Percentiles rank a stretch among this genome's conserved stretches.
Conservation (phyloP, 208 protist genomes). For the Herpetomonas tarakana region DNA sequence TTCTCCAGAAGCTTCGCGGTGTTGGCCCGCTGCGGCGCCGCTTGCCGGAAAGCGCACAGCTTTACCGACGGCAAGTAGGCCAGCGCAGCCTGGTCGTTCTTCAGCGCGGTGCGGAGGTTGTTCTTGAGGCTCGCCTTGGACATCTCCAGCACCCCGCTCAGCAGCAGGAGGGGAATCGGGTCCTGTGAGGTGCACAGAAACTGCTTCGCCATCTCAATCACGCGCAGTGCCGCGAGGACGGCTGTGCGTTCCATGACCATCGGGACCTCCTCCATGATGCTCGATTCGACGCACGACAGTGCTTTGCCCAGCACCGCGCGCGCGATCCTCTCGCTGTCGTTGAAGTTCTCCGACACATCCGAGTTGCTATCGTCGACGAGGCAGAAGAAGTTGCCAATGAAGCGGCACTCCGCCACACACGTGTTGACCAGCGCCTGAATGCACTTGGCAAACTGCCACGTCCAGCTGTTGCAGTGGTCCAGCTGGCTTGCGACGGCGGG, state of each 20-base stretch:
- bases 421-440: conserved; percentile 55
- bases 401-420: conserved; percentile 67
- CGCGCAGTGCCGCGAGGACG: conserved; percentile 60
- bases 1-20: conserved; percentile 27
- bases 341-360: conserved; percentile 35
- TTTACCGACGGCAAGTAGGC: conserved; percentile 37
- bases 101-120: conserved; percentile 42
- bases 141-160: conserved; percentile 77
- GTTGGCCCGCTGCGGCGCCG: conserved; percentile 2
- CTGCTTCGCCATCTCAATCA: conserved; percentile 70
- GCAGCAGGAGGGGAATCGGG: conserved; percentile 77
- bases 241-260: conserved; percentile 50
- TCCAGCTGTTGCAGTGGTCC: conserved; percentile 55
- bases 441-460: conserved; percentile 52
- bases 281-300: conserved; percentile 29
- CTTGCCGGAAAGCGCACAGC: conserved; percentile 37
- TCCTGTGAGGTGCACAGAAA: conserved; percentile 72
- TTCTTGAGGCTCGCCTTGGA: conserved; percentile 52
- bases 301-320: conserved; percentile 45
- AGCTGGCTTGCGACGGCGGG: conserved; percentile 24
- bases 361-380: conserved; percentile 29
- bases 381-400: conserved; percentile 82
- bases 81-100: conserved; percentile 54
- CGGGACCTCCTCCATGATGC: conserved; percentile 38
- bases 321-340: conserved; percentile 47